Evolutionary conservation across 345 rosid genomes (phyloP), one percentile per base, ranked within the genome.

Genomic region (Eucalyptus cloeziana): DNA sequence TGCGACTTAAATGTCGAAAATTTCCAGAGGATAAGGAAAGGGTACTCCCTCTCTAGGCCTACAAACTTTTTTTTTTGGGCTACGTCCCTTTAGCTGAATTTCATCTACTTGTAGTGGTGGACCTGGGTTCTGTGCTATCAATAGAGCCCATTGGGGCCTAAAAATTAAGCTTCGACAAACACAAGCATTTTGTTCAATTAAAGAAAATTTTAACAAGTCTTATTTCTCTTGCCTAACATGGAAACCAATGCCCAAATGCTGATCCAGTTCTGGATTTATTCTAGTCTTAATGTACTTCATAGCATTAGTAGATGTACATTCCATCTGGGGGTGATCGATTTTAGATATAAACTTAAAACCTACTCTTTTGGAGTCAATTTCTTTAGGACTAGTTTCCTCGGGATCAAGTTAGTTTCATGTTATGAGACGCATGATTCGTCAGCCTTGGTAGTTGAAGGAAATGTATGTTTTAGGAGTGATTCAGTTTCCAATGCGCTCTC

Each of bases 401-500:
- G 3, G 21, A 15, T 17, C 7, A 9, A 67, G 6, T 67, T 0
- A 31, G 5, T 71, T 33, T 21, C 15, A 76, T 76, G 27, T 19
- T 44, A 37, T 37, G 27, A 37, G 47, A 76, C 0, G 27, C 27
- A 33, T 0, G 0, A 37, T 37, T 76, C 1, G 0, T 40, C 15
- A 5, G 15, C 27, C 8, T 19, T 10, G 45, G 45, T 24, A 37
- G 14, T 69, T 33, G 25, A 76, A 10, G 44, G 27, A 33, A 33
- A 71, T 33, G 81, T 19, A 37, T 19, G 43, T 67, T 67, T 67
- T 67, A 71, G 45, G 81, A 37, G 25, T 71, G 81, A 2, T 2
- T 33, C 1, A 0, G 7, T 17, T 16, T 33, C 1, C 25, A 69
- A 69, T 8, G 37, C 4, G 3, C 37, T 69, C 22, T 8, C 24